Percentiles rank a stretch among this genome's conserved stretches.
Conservation (phyloP, 306 rosid genomes). For the Malus orientalis region DNA sequence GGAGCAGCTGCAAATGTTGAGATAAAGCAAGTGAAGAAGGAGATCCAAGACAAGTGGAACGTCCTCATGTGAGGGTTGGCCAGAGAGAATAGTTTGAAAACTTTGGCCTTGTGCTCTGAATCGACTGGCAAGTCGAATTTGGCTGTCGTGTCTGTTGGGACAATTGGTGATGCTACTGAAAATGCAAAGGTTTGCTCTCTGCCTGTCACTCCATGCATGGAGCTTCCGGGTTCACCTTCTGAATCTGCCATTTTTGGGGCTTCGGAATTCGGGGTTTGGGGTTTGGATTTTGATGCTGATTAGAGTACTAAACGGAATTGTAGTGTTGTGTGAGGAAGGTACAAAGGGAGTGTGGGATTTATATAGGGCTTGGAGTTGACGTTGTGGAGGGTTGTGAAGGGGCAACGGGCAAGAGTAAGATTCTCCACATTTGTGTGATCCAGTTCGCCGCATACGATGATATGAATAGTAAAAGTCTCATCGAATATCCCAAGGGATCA, state of each 20-base stretch:
- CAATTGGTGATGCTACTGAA: conserved; percentile 66
- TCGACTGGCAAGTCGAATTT: conserved; percentile 70
- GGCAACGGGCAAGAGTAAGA: conserved; percentile 18
- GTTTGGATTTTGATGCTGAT: background rate
- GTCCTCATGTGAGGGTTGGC: conserved; percentile 95
- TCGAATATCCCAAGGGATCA: conserved; percentile 67
- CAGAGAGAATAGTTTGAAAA: conserved; percentile 60
- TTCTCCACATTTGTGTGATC: background rate
- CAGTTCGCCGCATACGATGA: conserved; percentile 49
- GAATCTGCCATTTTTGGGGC: conserved; percentile 20
- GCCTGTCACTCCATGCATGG: conserved; percentile 95
- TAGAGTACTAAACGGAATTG: background rate
- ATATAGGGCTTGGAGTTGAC: conserved; percentile 45
- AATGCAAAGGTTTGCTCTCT: conserved; percentile 53
- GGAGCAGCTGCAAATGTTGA: conserved; percentile 89
- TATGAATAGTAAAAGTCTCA: conserved; percentile 28
- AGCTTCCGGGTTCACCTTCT: conserved; percentile 79
- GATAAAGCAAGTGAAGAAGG: conserved; percentile 84
- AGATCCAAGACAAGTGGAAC: conserved; percentile 90
- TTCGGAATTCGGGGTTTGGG: background rate
- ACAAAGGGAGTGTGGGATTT: conserved; percentile 22
- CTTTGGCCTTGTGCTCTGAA: conserved; percentile 71
- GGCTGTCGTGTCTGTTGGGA: conserved; percentile 59
- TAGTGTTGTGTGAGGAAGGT: conserved; percentile 1
- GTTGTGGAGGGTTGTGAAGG: conserved; percentile 17